Evolutionary conservation across 331 rosid genomes (phyloP).

Genomic region (Acacia concinna): DNA sequence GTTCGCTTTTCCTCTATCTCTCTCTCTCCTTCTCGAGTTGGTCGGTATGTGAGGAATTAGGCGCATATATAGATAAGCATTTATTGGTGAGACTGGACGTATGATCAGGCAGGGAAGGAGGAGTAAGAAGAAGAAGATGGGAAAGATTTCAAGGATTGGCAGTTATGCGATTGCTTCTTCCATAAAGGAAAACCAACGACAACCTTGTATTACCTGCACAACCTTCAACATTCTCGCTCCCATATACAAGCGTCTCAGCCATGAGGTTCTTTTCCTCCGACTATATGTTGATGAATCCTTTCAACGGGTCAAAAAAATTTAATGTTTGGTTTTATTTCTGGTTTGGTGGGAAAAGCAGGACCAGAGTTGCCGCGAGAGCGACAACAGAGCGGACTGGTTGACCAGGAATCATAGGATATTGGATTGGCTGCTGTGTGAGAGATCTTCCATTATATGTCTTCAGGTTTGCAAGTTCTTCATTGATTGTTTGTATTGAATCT

Average conservation of each 20-base stretch:
- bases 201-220: conserved; percentile 76
- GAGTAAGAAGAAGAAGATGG: conserved; percentile 46
- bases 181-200: conserved; percentile 56
- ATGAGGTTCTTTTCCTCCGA: conserved; percentile 46
- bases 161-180: conserved; percentile 66
- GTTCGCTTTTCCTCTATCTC: not conserved
- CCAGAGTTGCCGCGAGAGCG: conserved; percentile 71
- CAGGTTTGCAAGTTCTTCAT: conserved; percentile 54
- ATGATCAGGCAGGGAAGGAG: conserved; percentile 37
- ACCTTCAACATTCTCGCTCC: conserved; percentile 96
- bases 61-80: not conserved
- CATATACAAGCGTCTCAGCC: conserved; percentile 82
- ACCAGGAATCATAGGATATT: conserved; percentile 76
- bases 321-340: not conserved
- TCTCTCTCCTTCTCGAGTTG: not conserved
- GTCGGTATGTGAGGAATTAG: conserved; percentile 1
- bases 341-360: conserved; percentile 47
- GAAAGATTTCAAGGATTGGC: conserved; percentile 57
- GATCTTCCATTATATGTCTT: conserved; percentile 90
- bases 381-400: conserved; percentile 65
- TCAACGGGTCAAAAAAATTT: not conserved
- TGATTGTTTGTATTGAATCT: not conserved
- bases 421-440: conserved; percentile 74
- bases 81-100: conserved; percentile 22
- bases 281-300: conserved; percentile 1